Conservation (phyloP, 2,329 filamentous ascomycete genomes). For the Mariannaea elegans region DNA sequence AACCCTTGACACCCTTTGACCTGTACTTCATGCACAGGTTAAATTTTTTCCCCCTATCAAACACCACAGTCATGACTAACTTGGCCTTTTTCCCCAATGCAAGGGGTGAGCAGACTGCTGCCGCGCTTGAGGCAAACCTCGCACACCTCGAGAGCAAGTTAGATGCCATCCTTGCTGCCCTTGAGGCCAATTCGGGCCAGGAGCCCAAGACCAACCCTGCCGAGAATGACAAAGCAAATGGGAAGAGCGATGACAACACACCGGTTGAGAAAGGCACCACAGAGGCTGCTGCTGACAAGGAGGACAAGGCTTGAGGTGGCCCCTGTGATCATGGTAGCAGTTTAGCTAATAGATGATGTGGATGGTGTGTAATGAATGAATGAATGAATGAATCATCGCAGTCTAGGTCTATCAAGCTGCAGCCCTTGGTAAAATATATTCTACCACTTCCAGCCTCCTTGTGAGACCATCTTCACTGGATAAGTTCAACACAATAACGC, state of each 20-base stretch:
- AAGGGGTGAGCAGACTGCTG: slow-evolving; percentile 64
- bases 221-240: neutral
- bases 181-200: slow-evolving; percentile 46
- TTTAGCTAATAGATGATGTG: neutral
- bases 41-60: slow-evolving; percentile 1
- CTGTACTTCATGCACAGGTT: neutral
- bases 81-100: slow-evolving; percentile 6
- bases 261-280: slow-evolving; percentile 4
- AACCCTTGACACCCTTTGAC: neutral
- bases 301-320: neutral
- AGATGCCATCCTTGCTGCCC: slow-evolving; percentile 61
- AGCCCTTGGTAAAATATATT: too few relatives aligned
- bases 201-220: slow-evolving; percentile 4
- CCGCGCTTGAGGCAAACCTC: slow-evolving; percentile 62
- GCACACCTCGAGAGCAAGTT: slow-evolving; percentile 62
- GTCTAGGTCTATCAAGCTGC: too few relatives aligned
- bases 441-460: too few relatives aligned
- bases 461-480: too few relatives aligned
- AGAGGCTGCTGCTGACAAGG: slow-evolving; percentile 9
- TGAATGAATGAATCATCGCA: neutral
- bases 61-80: slow-evolving; percentile 26
- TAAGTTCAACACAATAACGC: too few relatives aligned
- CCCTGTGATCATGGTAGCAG: neutral
- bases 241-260: neutral
- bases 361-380: neutral